Conservation (phyloP, 495 filamentous ascomycete species). For the Talaromyces nanjingensis region DNA sequence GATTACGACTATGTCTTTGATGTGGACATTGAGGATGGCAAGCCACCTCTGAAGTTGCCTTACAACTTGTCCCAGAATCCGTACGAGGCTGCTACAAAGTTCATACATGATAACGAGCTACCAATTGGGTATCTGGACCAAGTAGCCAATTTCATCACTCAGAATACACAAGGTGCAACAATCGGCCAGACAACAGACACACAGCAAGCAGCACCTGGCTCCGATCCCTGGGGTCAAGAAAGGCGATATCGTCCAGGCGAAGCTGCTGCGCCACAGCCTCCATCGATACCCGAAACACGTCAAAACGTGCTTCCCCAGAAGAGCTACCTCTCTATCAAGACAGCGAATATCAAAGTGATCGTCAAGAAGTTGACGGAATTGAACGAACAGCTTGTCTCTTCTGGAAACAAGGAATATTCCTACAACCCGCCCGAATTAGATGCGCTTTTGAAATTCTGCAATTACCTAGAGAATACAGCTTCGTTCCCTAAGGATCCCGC, state of each 20-base stretch:
- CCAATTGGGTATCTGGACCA: conserved; percentile 87
- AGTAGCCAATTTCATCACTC: conserved; percentile 87
- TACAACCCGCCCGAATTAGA: conserved; percentile 65
- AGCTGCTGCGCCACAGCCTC: conserved; percentile 24
- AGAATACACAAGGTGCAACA: conserved; percentile 81
- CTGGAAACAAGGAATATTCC: conserved; percentile 64
- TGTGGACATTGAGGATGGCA: conserved; percentile 94
- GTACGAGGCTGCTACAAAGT: conserved; percentile 86
- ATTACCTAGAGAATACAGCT: conserved; percentile 47
- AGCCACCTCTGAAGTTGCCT: conserved; percentile 86
- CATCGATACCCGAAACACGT: conserved; percentile 30
- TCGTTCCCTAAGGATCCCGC: conserved; percentile 23
- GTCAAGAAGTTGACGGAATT: conserved; percentile 67
- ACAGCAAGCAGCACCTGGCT: conserved; percentile 31
- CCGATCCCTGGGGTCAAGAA: conserved; percentile 74
- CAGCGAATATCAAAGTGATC: conserved; percentile 56
- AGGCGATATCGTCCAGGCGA: conserved; percentile 72
- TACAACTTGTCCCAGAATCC: conserved; percentile 91
- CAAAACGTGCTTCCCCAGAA: conserved; percentile 72
- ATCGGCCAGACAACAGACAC: conserved; percentile 51
- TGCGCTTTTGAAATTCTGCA: conserved; percentile 45
- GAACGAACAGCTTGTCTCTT: conserved; percentile 57
- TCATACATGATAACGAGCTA: conserved; percentile 84
- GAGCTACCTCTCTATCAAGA: conserved; percentile 67
- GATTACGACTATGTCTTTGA: conserved; percentile 98